Conservation (phyloP, 305 asterid species). For the Plantago rigida region DNA sequence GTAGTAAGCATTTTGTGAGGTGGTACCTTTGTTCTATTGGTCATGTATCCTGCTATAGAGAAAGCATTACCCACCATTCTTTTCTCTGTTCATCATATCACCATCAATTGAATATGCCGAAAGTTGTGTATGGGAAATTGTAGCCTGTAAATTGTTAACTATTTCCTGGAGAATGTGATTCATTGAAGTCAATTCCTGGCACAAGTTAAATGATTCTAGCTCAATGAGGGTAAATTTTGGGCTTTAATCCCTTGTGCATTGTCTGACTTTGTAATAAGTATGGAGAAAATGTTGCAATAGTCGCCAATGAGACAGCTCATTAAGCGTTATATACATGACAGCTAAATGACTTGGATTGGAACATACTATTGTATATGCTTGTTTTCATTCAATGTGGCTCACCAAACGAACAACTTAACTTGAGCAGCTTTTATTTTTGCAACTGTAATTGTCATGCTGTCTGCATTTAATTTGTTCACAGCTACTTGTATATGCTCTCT, state of each 20-base stretch:
- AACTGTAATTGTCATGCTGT: conserved; percentile 2
- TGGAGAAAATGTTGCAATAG: background rate
- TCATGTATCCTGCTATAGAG: conserved; percentile 1
- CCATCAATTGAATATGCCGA: too few species aligned
- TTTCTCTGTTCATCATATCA: too few species aligned
- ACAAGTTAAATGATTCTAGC: too few species aligned
- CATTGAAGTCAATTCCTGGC: too few species aligned
- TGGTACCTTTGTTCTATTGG: background rate
- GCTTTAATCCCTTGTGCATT: too few species aligned
- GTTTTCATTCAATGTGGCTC: background rate
- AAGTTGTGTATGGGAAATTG: too few species aligned
- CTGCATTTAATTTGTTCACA: conserved; percentile 4
- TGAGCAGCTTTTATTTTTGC: background rate
- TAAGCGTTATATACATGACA: background rate
- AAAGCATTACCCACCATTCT: too few species aligned
- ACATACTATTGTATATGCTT: background rate
- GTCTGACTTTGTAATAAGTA: too few species aligned
- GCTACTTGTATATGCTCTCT: conserved; percentile 1
- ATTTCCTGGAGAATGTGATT: too few species aligned
- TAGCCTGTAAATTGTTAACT: too few species aligned
- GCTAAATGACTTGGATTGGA: background rate
- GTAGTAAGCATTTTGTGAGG: too few species aligned
- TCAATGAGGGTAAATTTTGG: too few species aligned
- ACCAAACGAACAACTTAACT: background rate
- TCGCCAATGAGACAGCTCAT: background rate